Percentiles rank a stretch among this genome's conserved stretches.
These are phyloP conservation scores for Lactarius deliciosus DNA, from an alignment of 768 basidiomycete species.

Conservation along the genomic window DNA sequence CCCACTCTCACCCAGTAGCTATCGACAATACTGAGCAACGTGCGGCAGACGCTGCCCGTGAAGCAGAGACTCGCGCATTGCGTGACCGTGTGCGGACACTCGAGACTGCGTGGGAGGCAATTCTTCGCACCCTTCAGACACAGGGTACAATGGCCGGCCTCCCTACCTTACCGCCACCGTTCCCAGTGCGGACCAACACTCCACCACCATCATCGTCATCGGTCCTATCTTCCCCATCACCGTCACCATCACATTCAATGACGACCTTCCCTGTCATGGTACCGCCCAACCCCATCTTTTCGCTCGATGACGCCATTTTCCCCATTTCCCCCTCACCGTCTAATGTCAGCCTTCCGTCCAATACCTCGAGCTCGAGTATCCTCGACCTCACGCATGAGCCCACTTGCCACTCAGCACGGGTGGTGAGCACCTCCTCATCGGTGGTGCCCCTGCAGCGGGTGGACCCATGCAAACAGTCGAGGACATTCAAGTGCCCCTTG, in stretches of 20 bases:
- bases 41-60: slow-evolving; percentile 44
- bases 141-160: slow-evolving; percentile 60
- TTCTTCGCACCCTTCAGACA: slow-evolving; percentile 69
- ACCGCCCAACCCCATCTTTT: slow-evolving; percentile 38
- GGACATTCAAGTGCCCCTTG: slow-evolving; percentile 14
- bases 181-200: slow-evolving; percentile 21
- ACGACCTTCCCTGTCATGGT: slow-evolving; percentile 37
- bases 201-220: slow-evolving; percentile 25
- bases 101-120: slow-evolving; percentile 79
- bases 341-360: slow-evolving; percentile 32
- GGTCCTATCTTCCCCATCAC: slow-evolving; percentile 27
- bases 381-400: slow-evolving; percentile 47
- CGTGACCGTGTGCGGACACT: slow-evolving; percentile 74
- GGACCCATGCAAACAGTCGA: slow-evolving; percentile 44
- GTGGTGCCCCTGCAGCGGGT: slow-evolving; percentile 94
- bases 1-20: slow-evolving; percentile 33
- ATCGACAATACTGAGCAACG: slow-evolving; percentile 37
- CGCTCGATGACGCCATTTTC: slow-evolving; percentile 36
- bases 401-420: slow-evolving; percentile 99
- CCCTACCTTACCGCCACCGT: slow-evolving; percentile 33
- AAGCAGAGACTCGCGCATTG: slow-evolving; percentile 72
- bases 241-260: slow-evolving; percentile 36
- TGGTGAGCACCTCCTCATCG: slow-evolving; percentile 74
- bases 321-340: slow-evolving; percentile 40
- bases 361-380: slow-evolving; percentile 36